Percentiles rank a stretch among this genome's conserved stretches.
Evolutionary conservation across 2,329 filamentous ascomycete species (phyloP).

Genomic region (Thelonectria blattea): DNA sequence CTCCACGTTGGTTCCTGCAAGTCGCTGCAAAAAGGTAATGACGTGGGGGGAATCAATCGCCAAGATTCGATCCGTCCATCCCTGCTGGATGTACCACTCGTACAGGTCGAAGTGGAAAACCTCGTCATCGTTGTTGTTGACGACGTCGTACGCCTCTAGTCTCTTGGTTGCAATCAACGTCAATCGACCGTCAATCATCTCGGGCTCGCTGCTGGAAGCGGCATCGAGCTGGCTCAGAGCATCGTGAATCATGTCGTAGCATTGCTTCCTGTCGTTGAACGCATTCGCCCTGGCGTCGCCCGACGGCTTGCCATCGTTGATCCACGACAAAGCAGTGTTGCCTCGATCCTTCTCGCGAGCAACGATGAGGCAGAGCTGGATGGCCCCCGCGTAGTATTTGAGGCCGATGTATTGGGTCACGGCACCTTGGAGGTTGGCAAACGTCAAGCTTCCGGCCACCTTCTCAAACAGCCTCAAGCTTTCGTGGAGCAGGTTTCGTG

Average conservation of each 20-base stretch:
- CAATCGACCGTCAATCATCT: slow-evolving; percentile 77
- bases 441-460: slow-evolving; percentile 82
- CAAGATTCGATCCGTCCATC: slow-evolving; percentile 84
- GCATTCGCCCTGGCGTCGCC: slow-evolving; percentile 71
- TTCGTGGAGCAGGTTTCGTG: slow-evolving; percentile 82
- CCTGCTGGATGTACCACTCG: slow-evolving; percentile 91
- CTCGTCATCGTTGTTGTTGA: slow-evolving; percentile 86
- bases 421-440: slow-evolving; percentile 79
- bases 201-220: slow-evolving; percentile 70
- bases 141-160: slow-evolving; percentile 87
- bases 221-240: slow-evolving; percentile 79
- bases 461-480: slow-evolving; percentile 87
- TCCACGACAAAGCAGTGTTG: slow-evolving; percentile 83
- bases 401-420: slow-evolving; percentile 80
- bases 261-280: slow-evolving; percentile 75
- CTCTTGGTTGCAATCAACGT: slow-evolving; percentile 79
- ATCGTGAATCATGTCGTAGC: slow-evolving; percentile 87
- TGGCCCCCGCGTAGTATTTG: slow-evolving; percentile 92
- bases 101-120: slow-evolving; percentile 97
- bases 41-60: slow-evolving; percentile 86
- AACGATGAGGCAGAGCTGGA: slow-evolving; percentile 83
- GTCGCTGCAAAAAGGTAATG: slow-evolving; percentile 81
- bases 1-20: slow-evolving; percentile 72
- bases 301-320: slow-evolving; percentile 79
- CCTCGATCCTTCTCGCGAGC: slow-evolving; percentile 86